Conservation (phyloP, 176 grass and related monocot genomes). For the Echinochloa phyllopogon region DNA sequence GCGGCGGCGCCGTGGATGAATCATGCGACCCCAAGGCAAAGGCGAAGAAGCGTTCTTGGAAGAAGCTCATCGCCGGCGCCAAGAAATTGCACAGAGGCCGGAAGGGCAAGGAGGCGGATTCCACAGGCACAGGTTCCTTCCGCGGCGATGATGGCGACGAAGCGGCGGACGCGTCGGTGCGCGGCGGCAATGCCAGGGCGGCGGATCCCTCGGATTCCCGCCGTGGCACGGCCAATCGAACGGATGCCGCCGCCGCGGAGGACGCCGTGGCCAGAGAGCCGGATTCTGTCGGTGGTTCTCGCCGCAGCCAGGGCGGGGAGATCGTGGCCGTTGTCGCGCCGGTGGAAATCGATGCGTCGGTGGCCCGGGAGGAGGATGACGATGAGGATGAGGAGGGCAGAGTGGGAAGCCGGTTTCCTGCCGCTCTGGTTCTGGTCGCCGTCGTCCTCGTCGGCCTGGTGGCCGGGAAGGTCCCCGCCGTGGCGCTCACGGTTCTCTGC, state of each 20-base stretch:
- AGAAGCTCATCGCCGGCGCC: constrained; percentile 55
- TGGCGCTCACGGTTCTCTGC: constrained; percentile 62
- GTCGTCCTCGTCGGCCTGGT: constrained; percentile 66
- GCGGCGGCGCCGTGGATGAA: constrained; percentile 32
- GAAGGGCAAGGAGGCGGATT: constrained; percentile 8
- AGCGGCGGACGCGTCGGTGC: constrained; percentile 15
- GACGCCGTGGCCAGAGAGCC: not conserved
- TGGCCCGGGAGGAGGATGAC: not conserved
- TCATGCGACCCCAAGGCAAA: constrained; percentile 37
- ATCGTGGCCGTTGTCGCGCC: not conserved
- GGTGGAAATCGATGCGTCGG: constrained; percentile 4
- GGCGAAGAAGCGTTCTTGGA: constrained; percentile 54
- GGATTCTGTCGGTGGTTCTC: not conserved
- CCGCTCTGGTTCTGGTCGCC: constrained; percentile 32
- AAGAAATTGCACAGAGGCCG: constrained; percentile 45
- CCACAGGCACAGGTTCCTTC: not conserved
- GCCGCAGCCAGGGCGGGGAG: not conserved
- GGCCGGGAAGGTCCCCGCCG: constrained; percentile 62
- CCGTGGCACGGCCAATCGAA: not conserved
- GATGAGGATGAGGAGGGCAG: not conserved
- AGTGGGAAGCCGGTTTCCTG: constrained; percentile 19
- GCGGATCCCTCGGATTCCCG: not conserved
- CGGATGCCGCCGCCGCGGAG: constrained; percentile 24
- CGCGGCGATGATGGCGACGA: constrained; percentile 31
- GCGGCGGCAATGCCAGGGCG: constrained; percentile 38